Percentiles rank a stretch among this genome's conserved stretches.
phyloP scores from a whole-genome alignment of 2,329 filamentous ascomycete genomes.

The Aspergillus ruber region DNA sequence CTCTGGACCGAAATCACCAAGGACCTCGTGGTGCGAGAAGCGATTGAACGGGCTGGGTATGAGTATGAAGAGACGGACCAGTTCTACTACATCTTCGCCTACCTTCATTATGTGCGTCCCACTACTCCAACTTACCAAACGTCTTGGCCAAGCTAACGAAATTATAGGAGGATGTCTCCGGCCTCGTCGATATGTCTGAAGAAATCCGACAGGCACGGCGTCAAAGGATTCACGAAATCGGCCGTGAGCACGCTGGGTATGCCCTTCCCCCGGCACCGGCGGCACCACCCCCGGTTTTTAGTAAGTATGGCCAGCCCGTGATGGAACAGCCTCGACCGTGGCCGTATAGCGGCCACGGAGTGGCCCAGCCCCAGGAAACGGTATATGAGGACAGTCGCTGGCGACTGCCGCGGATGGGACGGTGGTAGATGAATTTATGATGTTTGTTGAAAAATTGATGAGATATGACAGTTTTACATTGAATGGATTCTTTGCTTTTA shows the following conservation, averaged over 20 bases:
- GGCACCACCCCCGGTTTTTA: neutral
- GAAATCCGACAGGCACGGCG: constrained; percentile 65
- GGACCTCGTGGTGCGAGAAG: constrained; percentile 78
- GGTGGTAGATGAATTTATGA: constrained; percentile 6
- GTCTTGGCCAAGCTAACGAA: neutral
- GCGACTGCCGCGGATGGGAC: constrained; percentile 5
- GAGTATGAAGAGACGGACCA: constrained; percentile 83
- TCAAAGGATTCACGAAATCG: constrained; percentile 54
- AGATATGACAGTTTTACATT: neutral
- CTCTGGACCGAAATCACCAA: constrained; percentile 98
- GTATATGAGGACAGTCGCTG: constrained; percentile 14
- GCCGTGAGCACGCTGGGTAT: constrained; percentile 35
- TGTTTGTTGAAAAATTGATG: neutral
- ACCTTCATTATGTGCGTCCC: constrained; percentile 72
- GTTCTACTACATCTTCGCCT: constrained; percentile 90
- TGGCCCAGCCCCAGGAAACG: constrained; percentile 22
- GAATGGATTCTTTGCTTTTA: no score
- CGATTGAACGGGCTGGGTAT: constrained; percentile 77
- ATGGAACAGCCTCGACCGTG: constrained; percentile 14
- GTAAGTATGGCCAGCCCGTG: neutral
- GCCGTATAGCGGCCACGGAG: constrained; percentile 14
- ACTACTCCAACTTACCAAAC: neutral
- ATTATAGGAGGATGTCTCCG: constrained; percentile 72
- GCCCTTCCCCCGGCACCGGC: constrained; percentile 10
- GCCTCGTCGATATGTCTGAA: constrained; percentile 75